Evolutionary conservation across 1,284 basidiomycete species (phyloP), one percentile per base, ranked within the genome.

Genomic region (Phylloboletellus chloephorus): DNA sequence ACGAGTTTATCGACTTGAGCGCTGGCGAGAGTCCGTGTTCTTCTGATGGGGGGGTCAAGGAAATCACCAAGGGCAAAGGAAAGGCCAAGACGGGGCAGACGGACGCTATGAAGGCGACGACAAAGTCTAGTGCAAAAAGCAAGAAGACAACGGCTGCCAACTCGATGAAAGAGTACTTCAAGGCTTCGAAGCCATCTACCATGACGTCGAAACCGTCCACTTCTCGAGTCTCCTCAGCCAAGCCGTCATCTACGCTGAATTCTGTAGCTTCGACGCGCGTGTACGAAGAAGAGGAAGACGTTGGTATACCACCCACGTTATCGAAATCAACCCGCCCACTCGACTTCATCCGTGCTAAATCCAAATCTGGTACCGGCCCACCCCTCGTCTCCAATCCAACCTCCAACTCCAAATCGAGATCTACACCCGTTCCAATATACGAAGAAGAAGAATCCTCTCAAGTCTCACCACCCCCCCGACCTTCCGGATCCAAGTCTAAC

Each of bases 1-100:
- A 63, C 19, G 60, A 63, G 33, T 47, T 25, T 22, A 37, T 60
- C 20, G 43, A 60, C 37, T 21, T 63, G 39, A 60, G 53, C 37
- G 51, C 48, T 31, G 54, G 46, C 3, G 58, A 53, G 35, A 51
- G 58, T 41, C 38, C 39, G 3, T 56, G 47, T 38, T 51, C 54
- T 2, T 50, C 54, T 34, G 48, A 57, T 17, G 47, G 22, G 20
- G 45, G 44, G 2, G 29, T 29, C 17, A 7, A 37, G 10, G 43
- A 29, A 15, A 22, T 22, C 2, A 16, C 22, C 8, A 51, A 39
- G 17, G 35, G 21, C 2, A 52, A 37, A 32, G 35, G 41, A 15
- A 61, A 51, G 30, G 31, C 22, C 11, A 39, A 29, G 32, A 24
- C 10, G 3, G 6, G 21, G 2, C 12, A 19, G 7, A 28, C 12